Evolutionary conservation across 2,329 filamentous ascomycete species (phyloP), one percentile per base, ranked within the genome.

Genomic region (Bisporella sp.): DNA sequence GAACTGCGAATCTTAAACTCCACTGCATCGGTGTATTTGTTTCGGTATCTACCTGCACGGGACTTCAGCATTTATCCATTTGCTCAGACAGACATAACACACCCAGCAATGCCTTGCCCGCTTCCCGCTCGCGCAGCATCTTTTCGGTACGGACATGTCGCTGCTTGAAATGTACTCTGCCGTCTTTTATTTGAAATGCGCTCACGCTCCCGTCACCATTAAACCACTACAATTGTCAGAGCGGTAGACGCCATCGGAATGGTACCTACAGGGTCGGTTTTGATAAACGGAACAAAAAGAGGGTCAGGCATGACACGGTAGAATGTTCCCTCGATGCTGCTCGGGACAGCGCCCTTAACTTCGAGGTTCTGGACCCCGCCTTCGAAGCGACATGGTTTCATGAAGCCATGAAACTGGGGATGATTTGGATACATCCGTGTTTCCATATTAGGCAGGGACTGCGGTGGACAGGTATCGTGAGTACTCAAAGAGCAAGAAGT

Each of bases 1-100:
- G 77, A 75, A 0, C 76, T 79, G 32, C 76, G 66, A 35, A 81
- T 73, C 41, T 70, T 71, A 5, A 79, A 75, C 49, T 69, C 70
- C 59, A 77, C 74, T 44, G 73, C 73, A 57, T 79, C 75, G 4
- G 76, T 79, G 53, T 69, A 79, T 0, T 73, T 75, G 56, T 82
- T 81, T 9, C 78, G 68, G 53, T 81, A 81, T 40, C 71, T 66
- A 0, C 78, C 78, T 46, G 80, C 13, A 13, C 40, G 11, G 35
- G 30, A 21, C 9, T 29, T 43, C 2, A 28, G 41, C 28, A 21
- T 9, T 43, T 12, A 21, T 12, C 21, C 2, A 43, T 9, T 11
- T 8, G 28, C 8, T 21, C 21, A 21, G 21, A 21, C 21, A 21
- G 41, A 37, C 11, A n/a, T 8, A 45, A 39, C 32, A 21, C 35